Percentiles rank a stretch among this genome's conserved stretches.
These are phyloP conservation scores for Angophora floribunda DNA, from an alignment of 345 rosid species.

Conservation along the genomic window DNA sequence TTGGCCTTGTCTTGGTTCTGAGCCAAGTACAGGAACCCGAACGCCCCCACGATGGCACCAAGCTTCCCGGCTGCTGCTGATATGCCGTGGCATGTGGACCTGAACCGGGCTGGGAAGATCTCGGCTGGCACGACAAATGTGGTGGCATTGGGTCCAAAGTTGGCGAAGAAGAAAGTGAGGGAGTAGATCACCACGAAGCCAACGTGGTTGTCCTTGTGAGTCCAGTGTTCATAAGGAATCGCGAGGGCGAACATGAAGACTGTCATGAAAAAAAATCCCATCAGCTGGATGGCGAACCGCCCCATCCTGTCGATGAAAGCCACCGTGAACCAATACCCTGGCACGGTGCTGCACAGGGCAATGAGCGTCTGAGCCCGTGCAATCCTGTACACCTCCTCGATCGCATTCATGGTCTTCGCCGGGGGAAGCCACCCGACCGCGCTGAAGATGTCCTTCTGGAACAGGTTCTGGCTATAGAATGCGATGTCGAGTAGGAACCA, in stretches of 20 bases:
- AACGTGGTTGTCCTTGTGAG: constrained; percentile 54
- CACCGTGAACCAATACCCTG: constrained; percentile 89
- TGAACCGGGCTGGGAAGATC: constrained; percentile 80
- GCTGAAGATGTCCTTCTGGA: constrained; percentile 82
- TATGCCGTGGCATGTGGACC: constrained; percentile 88
- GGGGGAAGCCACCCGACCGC: constrained; percentile 84
- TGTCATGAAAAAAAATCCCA: constrained; percentile 92
- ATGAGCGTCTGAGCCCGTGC: constrained; percentile 82
- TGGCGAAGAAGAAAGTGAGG: constrained; percentile 75
- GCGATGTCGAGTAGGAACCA: constrained; percentile 91
- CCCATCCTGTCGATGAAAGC: constrained; percentile 56
- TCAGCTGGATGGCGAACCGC: constrained; percentile 68
- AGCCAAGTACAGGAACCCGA: constrained; percentile 75
- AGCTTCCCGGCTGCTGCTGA: constrained; percentile 84
- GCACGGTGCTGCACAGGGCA: constrained; percentile 72
- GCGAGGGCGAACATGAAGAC: constrained; percentile 85
- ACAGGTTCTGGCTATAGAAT: constrained; percentile 67
- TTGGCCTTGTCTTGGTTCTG: constrained; percentile 59
- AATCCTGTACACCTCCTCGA: constrained; percentile 65
- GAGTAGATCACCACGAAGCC: constrained; percentile 72
- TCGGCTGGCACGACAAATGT: constrained; percentile 86
- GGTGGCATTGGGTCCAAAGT: constrained; percentile 88
- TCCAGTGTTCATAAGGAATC: constrained; percentile 83
- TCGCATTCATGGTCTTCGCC: constrained; percentile 66
- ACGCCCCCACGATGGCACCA: constrained; percentile 88